These are phyloP conservation scores for Gastrolobium villosum DNA, from an alignment of 306 rosid species.

Conservation along the genomic window DNA sequence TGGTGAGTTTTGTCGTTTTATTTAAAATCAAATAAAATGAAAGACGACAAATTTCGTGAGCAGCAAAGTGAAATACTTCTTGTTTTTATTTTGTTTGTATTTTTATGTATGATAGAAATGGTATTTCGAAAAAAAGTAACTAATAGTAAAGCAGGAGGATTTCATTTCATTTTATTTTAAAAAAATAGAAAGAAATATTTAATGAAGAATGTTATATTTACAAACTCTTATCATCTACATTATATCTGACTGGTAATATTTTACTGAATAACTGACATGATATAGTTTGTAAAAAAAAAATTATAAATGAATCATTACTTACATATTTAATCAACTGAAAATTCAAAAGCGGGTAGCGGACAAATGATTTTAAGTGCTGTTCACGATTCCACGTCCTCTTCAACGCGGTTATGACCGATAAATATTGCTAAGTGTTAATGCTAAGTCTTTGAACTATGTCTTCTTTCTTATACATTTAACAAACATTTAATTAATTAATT, in stretches of 20 bases:
- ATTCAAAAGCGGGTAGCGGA: not conserved
- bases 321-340: constrained; percentile 1
- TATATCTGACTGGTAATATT: too few species aligned
- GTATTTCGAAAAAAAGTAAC: not conserved
- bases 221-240: too few species aligned
- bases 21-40: constrained; percentile 1
- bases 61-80: not conserved
- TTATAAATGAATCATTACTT: too few species aligned
- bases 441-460: not conserved
- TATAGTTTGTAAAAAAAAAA: too few species aligned
- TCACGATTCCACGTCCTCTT: constrained; percentile 49
- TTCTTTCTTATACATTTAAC: not conserved
- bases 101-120: not conserved
- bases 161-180: not conserved
- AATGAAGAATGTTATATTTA: too few species aligned
- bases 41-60: constrained; percentile 14
- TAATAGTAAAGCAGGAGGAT: not conserved
- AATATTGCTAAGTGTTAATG: not conserved
- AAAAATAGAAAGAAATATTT: not conserved
- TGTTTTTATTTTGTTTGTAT: not conserved
- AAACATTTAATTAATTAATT: not conserved
- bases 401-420: not conserved
- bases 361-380: constrained; percentile 49
- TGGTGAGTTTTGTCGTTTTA: constrained; percentile 35
- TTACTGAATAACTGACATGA: too few species aligned